Evolutionary conservation across 129 eudicot species (phyloP).

Genomic region (Flaveria brownii): DNA sequence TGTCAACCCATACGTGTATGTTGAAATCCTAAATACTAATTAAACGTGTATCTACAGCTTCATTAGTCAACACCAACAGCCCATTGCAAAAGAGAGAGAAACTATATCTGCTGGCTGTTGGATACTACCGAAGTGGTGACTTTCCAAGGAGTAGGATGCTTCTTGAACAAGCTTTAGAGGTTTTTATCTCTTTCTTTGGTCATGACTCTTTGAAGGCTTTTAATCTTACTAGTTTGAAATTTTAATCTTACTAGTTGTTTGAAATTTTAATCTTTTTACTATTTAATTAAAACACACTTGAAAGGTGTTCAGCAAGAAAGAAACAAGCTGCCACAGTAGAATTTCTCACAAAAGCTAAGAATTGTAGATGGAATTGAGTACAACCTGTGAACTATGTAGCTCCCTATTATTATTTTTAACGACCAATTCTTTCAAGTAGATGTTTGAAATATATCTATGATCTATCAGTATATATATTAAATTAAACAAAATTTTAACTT

Average conservation of each 20-base stretch:
- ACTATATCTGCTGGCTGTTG: conserved; percentile 65
- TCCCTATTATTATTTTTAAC: not conserved
- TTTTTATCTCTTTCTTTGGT: conserved; percentile 16
- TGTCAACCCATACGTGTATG: not conserved
- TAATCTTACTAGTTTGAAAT: not conserved
- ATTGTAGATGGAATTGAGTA: not conserved
- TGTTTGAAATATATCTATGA: not conserved
- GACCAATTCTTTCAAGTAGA: not conserved
- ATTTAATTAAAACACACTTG: not conserved
- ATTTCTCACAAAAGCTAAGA: not conserved
- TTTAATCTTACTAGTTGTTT: not conserved
- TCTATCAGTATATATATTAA: not conserved
- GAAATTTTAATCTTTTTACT: not conserved
- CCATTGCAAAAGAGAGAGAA: conserved; percentile 65
- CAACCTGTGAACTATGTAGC: not conserved
- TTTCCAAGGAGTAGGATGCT: conserved; percentile 61
- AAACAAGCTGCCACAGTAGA: not conserved
- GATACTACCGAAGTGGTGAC: conserved; percentile 66
- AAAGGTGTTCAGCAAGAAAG: not conserved
- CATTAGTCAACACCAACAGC: conserved; percentile 44
- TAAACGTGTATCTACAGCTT: conserved; percentile 36
- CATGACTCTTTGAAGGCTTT: not conserved
- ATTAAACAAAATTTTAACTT: not conserved
- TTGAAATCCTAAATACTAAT: conserved; percentile 11
- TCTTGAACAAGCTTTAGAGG: conserved; percentile 67